Evolutionary conservation across 2,329 filamentous ascomycete species (phyloP).

Genomic region (Sordariomycetes sp.): DNA sequence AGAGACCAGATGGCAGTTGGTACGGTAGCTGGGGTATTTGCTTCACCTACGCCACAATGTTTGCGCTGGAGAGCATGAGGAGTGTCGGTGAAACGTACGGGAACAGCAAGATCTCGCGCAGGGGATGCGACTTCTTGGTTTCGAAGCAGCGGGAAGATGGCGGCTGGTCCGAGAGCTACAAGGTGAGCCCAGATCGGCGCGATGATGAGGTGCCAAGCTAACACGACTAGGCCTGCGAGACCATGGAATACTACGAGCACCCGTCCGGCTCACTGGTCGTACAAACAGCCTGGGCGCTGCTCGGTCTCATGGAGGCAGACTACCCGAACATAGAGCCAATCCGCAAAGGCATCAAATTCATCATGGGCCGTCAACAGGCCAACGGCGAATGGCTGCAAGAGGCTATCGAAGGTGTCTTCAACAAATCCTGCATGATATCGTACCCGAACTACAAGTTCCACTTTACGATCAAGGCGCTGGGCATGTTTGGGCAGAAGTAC

Average conservation of each 20-base stretch:
- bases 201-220: constrained; percentile 8
- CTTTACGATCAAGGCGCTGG: constrained; percentile 88
- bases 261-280: constrained; percentile 74
- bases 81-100: constrained; percentile 74
- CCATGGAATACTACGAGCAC: constrained; percentile 66
- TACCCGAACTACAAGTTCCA: constrained; percentile 99
- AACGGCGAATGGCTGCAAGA: constrained; percentile 96
- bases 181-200: constrained; percentile 27
- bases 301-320: constrained; percentile 72
- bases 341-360: constrained; percentile 63
- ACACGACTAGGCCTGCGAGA: constrained; percentile 59
- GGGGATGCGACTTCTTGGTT: constrained; percentile 78
- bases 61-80: constrained; percentile 79
- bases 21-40: constrained; percentile 98
- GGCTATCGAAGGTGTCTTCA: constrained; percentile 95
- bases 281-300: constrained; percentile 85
- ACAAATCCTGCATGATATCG: constrained; percentile 98
- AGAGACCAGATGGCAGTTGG: constrained; percentile 82
- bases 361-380: constrained; percentile 75
- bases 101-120: constrained; percentile 60
- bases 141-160: constrained; percentile 80
- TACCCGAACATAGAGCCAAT: constrained; percentile 70
- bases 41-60: constrained; percentile 96
- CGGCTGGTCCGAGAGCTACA: constrained; percentile 95
- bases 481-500: constrained; percentile 72